Evolutionary conservation across 2,329 filamentous ascomycete genomes (phyloP), one percentile per base, ranked within the genome.

Genomic region (Amylocarpus encephaloides): DNA sequence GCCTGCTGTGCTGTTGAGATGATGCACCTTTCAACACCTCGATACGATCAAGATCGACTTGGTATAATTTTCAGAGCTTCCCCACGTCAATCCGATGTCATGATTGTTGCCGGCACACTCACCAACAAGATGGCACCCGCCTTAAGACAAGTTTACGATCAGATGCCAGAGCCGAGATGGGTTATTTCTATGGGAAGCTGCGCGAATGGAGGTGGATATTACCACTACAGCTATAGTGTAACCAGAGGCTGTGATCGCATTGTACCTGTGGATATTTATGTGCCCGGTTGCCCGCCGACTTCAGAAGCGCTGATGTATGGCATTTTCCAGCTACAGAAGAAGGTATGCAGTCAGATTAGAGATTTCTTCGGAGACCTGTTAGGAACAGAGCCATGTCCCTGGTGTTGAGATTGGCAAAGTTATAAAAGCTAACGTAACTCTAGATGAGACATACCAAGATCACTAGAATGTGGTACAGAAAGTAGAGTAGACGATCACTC

Each of bases 71-170:
- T 93, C 79, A 84, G 88, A 61, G 88, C 88, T 51, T 92, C 87
- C 12, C 88, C 88, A 1, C 84, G 88, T 57, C 88, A 94, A 70
- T 87, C 88, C 53, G 89, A 95, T 69, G 85, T 94, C 59, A 93
- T 95, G 88, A 93, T 95, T 63, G 89, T 95, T 18, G 89, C 90
- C 22, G 90, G 90, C 52, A 95, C 90, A 29, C 79, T 95, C 55
- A 94, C 88, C 61, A 95, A 95, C 77, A 95, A 95, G 76, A 95
- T 95, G 90, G 89, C 88, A 1, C 88, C 90, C 2, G 90, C 90
- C 32, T 74, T 95, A 65, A 79, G 90, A 69, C 88, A 93, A 72
- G 85, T 94, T 55, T 95, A 95, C 73, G 90, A 95, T 70, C 90
- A 95, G 75, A 95, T 95, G 89, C 88, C 89, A 29, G 89, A 95